Base-by-base conservation (phyloP, 2,329 filamentous ascomycete genomes). In the Fusarium nygamai region DNA sequence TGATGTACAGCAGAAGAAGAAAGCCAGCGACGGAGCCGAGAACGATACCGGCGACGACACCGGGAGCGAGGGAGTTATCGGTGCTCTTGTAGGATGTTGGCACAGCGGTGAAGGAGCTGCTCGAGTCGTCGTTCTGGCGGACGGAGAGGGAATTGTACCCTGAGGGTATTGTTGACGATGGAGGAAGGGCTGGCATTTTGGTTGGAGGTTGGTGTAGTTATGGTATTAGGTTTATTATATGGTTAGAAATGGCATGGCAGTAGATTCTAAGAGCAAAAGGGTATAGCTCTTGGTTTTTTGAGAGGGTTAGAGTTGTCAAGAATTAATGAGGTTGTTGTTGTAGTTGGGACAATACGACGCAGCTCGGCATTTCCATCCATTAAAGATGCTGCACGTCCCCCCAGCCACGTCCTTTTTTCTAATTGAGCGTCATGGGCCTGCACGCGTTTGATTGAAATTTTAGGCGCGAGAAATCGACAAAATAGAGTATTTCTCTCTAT, bases 1-100 rank as follows among this genome's bases (percentile, higher is more conserved):
- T 72, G 19, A 90, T 76, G 79, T 86, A 86, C 36, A 90, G 80
- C 19, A 90, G 70, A 39, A 91, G 81, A 38, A 90, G 78, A 78
- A 90, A 88, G 60, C 85, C 89, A 34, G 81, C 84, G 54, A 86
- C 82, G 47, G 84, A 82, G 71, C 85, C 85, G 58, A 87, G 80
- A 9, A 85, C 84, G 66, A 86, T 85, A 73, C 81, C 85, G 16
- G 80, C 85, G 20, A 87, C 79, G 57, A 82, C 80, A 67, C 83
- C 85, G 0, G 85, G 88, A 24, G 76, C 78, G 76, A 80, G 86
- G 73, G 78, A 88, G 79, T 71, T 84, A 57, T 81, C 54, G 29
- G 79, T 73, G 27, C 69, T 70, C 69, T 78, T 80, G 78, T 85
- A 85, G 13, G 78, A 75, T 36, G 80, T 74, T 20, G 84, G 83